These are phyloP conservation scores for Chaetomiaceae sp. DNA, from an alignment of 2,329 filamentous ascomycete genomes.

Conservation along the genomic window DNA sequence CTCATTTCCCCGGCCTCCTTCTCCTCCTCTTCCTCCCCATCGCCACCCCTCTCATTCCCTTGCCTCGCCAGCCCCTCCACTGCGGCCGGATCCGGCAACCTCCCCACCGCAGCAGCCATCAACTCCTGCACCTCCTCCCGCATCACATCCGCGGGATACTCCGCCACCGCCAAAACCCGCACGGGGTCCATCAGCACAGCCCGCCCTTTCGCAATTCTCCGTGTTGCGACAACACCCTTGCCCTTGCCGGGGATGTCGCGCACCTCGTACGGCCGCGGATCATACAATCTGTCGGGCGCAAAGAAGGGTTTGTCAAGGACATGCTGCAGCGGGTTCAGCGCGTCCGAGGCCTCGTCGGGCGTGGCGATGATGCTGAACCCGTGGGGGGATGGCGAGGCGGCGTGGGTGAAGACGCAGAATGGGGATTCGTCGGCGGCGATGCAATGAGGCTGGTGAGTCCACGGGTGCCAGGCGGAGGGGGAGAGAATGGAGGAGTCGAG, in stretches of 20 bases:
- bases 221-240: conserved; percentile 31
- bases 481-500: background rate
- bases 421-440: conserved; percentile 13
- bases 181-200: conserved; percentile 33
- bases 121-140: conserved; percentile 30
- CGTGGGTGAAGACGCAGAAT: conserved; percentile 29
- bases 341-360: conserved; percentile 32
- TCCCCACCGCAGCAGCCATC: conserved; percentile 29
- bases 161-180: conserved; percentile 29
- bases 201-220: conserved; percentile 29
- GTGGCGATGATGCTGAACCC: conserved; percentile 36
- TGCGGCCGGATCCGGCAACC: conserved; percentile 28
- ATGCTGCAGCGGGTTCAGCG: conserved; percentile 27
- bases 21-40: background rate
- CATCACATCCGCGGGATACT: conserved; percentile 31
- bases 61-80: conserved; percentile 30
- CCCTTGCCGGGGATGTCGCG: conserved; percentile 32
- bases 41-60: conserved; percentile 11
- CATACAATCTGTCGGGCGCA: conserved; percentile 4
- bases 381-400: conserved; percentile 22
- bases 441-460: conserved; percentile 29
- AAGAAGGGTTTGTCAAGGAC: conserved; percentile 16
- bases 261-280: conserved; percentile 28
- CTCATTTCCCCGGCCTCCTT: no score
- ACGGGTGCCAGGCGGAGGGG: conserved; percentile 24